Base-by-base conservation (phyloP, 345 rosid species). In the Hypericum androsaemum region DNA sequence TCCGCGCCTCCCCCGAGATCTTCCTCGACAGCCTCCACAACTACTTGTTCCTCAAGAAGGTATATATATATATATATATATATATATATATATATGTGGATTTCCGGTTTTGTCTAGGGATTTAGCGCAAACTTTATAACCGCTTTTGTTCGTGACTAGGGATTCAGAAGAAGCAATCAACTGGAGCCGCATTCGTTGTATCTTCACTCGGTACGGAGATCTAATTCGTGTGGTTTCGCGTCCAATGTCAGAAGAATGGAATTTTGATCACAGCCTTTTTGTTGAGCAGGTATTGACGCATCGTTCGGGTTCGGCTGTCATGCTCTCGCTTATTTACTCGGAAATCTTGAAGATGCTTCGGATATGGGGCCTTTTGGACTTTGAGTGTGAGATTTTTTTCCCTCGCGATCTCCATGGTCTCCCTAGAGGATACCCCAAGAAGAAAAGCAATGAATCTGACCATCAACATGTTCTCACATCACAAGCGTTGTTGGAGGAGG, bases 311-410 rank as follows among this genome's bases (percentile, higher is more conserved):
- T 77, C 89, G 36, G 75, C 86, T 14, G 65, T 61, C 37, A 71
- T 83, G 75, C 80, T 83, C 22, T 70, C 79, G 0, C 66, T 80
- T 46, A 61, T 83, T 49, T 78, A 75, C 68, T 69, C 83, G 6
- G 86, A 80, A 71, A 64, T 76, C 45, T 59, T 83, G 58, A 83
- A 83, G 64, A 72, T 75, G 83, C 76, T 83, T 39, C 77, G 83
- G 10, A 37, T 77, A 38, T 69, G 81, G 80, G 69, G 78, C 35
- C 65, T 80, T 43, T 47, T 82, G 64, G 70, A 75, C 54, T 83
- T 83, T 61, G 83, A 80, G 56, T 81, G 72, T 8, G 89, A 83
- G 62, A 73, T 77, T 41, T 80, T 58, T 43, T 83, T 60, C 22
- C 89, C 89, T 39, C 78, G 51, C 56, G 81, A 77, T 61, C 57